Evolutionary conservation across 1,284 basidiomycete species (phyloP).

Genomic region (Ceratobasidium sp.): DNA sequence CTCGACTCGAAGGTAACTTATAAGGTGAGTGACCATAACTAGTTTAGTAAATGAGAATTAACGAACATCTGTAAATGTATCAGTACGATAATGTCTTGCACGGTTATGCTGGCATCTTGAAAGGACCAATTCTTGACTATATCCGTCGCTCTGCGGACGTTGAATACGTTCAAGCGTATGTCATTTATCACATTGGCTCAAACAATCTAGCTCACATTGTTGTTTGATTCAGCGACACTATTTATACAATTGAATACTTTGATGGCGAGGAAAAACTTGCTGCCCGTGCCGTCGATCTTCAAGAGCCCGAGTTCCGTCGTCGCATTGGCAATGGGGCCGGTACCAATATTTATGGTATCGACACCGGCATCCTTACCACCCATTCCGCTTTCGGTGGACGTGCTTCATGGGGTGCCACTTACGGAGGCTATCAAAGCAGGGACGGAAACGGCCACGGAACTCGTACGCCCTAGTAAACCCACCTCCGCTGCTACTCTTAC

Average conservation of each 20-base stretch:
- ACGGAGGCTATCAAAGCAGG: conserved; percentile 30
- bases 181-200: neutral
- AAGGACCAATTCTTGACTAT: conserved; percentile 22
- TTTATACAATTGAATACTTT: conserved; percentile 27
- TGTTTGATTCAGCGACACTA: neutral
- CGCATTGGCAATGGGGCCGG: conserved; percentile 15
- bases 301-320: neutral
- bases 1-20: conserved; percentile 36
- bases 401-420: conserved; percentile 47
- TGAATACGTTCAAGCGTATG: conserved; percentile 37
- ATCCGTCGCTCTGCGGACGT: conserved; percentile 36
- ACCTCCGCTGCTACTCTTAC: neutral
- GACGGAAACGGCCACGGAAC: conserved; percentile 48
- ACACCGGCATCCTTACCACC: conserved; percentile 37
- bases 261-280: conserved; percentile 35
- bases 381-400: conserved; percentile 45
- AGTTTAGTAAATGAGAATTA: too few species aligned
- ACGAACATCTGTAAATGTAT: neutral
- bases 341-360: conserved; percentile 20
- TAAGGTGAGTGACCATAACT: neutral
- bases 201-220: neutral
- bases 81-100: conserved; percentile 32
- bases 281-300: neutral
- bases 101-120: conserved; percentile 33
- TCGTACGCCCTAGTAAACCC: conserved; percentile 11